Conservation (phyloP, 495 filamentous ascomycete genomes). For the Penicillium waksmanii region DNA sequence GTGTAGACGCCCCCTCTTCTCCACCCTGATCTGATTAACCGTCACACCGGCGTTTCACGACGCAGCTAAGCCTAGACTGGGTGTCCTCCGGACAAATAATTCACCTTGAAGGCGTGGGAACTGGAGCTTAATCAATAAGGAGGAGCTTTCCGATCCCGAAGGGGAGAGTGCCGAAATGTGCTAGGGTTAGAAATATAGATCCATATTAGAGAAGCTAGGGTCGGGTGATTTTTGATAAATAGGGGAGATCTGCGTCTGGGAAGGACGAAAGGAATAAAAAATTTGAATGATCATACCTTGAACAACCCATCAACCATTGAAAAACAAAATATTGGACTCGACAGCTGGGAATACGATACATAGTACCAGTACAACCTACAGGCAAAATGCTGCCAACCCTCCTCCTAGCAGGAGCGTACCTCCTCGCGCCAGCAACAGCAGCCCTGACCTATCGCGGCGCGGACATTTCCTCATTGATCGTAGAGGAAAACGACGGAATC, state of each 20-base stretch:
- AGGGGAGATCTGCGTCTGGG: no score
- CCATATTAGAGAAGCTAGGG: background rate
- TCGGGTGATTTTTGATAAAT: no score
- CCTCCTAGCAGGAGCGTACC: conserved; percentile 27
- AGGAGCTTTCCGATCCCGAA: background rate
- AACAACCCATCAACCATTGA: no score
- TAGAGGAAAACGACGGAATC: conserved; percentile 65
- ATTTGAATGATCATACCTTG: no score
- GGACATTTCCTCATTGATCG: conserved; percentile 71
- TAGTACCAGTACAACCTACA: background rate
- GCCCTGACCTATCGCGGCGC: conserved; percentile 67
- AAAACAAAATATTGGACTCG: no score
- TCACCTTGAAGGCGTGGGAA: background rate
- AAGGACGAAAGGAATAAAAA: no score
- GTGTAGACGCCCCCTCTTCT: background rate
- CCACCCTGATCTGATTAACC: conserved; percentile 3
- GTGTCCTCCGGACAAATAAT: conserved; percentile 7
- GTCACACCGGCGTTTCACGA: conserved; percentile 13
- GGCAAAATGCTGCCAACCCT: conserved; percentile 26
- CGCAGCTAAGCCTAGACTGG: conserved; percentile 4
- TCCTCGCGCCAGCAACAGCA: conserved; percentile 35
- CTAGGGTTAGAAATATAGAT: background rate
- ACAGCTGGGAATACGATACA: no score
- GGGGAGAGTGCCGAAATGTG: background rate
- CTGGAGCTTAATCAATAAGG: background rate